These are phyloP conservation scores for Globisporangium megalacanthum DNA, from an alignment of 352 stramenopile species.

Conservation along the genomic window DNA sequence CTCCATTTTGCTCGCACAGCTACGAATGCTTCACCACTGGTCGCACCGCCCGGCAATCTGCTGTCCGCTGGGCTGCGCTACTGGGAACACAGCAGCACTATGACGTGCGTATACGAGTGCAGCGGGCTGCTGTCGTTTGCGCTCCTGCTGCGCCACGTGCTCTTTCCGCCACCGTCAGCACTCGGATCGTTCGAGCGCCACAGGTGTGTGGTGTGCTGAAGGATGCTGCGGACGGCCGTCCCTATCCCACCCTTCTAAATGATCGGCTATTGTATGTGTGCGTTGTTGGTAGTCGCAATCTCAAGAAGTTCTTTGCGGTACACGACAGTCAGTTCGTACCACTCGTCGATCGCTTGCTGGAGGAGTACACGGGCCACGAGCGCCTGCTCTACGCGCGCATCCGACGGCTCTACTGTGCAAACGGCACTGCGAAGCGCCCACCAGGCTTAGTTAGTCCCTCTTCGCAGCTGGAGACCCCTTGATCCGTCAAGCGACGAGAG, in stretches of 20 bases:
- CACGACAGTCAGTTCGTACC: slow-evolving; percentile 39
- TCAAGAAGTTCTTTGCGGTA: slow-evolving; percentile 38
- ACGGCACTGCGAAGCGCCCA: neutral
- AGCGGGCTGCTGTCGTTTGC: slow-evolving; percentile 25
- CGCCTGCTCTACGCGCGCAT: slow-evolving; percentile 43
- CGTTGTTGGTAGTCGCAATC: slow-evolving; percentile 17
- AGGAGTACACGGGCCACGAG: slow-evolving; percentile 54
- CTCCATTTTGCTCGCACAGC: slow-evolving; percentile 14
- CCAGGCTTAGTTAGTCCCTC: neutral
- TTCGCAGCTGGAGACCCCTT: slow-evolving; percentile 5
- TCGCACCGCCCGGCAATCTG: neutral
- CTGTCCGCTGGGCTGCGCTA: slow-evolving; percentile 2
- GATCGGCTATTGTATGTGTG: neutral
- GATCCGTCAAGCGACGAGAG: neutral
- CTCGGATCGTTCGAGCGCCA: slow-evolving; percentile 25
- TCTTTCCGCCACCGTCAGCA: slow-evolving; percentile 32
- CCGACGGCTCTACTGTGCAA: slow-evolving; percentile 28
- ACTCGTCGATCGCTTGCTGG: slow-evolving; percentile 32
- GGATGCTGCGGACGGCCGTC: neutral
- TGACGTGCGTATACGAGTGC: slow-evolving; percentile 22
- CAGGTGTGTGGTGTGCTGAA: slow-evolving; percentile 16
- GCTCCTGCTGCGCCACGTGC: slow-evolving; percentile 26
- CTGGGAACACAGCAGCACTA: slow-evolving; percentile 4
- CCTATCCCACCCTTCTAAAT: neutral
- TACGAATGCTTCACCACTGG: slow-evolving; percentile 1